phyloP scores from a whole-genome alignment of 495 filamentous ascomycete species.

The Penicillium malachiteum region DNA sequence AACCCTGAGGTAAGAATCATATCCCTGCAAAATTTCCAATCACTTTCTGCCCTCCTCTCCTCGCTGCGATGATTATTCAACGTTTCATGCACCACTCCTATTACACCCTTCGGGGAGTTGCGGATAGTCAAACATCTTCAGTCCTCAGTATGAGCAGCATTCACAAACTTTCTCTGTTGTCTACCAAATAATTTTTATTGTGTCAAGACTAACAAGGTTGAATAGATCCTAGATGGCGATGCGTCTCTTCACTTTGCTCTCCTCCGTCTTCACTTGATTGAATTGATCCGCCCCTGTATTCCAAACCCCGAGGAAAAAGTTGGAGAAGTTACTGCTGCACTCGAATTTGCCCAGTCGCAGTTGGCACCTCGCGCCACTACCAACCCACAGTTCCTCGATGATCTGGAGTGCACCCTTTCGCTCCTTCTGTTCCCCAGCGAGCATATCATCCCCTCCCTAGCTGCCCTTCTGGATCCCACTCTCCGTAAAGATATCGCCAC shows the following conservation, averaged over 20 bases:
- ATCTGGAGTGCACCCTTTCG: constrained; percentile 90
- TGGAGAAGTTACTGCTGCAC: constrained; percentile 74
- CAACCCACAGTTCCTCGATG: constrained; percentile 76
- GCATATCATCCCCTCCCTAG: constrained; percentile 71
- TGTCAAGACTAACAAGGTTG: constrained; percentile 32
- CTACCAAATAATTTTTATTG: constrained; percentile 13
- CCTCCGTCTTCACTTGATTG: constrained; percentile 86
- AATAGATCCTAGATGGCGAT: constrained; percentile 83
- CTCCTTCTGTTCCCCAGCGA: constrained; percentile 83
- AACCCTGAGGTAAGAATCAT: constrained; percentile 75
- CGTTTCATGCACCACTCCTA: constrained; percentile 99
- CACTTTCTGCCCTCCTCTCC: constrained; percentile 7
- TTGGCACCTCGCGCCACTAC: constrained; percentile 83
- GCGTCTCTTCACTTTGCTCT: constrained; percentile 86
- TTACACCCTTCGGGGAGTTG: constrained; percentile 67
- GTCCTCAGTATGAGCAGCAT: constrained; percentile 87
- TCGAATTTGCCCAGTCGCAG: constrained; percentile 84
- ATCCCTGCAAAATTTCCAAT: constrained; percentile 1
- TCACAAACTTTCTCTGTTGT: constrained; percentile 10
- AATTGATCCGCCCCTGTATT: constrained; percentile 80
- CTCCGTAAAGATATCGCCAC: constrained; percentile 80
- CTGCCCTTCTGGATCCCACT: constrained; percentile 71
- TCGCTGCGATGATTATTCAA: constrained; percentile 83
- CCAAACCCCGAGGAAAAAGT: constrained; percentile 67
- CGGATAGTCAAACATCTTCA: constrained; percentile 95